phyloP scores from a whole-genome alignment of 129 eudicot species.

The Daucus carota region DH1_v3.0 NC_030382.2:41518501-41519000 shows the following conservation, averaged over 20 bases:
- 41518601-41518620: neutral
- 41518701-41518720: neutral
- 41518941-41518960: neutral
- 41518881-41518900: neutral
- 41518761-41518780: conserved; percentile 66
- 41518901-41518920: neutral
- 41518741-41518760: conserved; percentile 38
- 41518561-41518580: conserved; percentile 1
- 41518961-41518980: neutral
- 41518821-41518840: conserved; percentile 78
- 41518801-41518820: conserved; percentile 53
- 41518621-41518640: neutral
- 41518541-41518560: neutral
- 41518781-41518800: conserved; percentile 73
- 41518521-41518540: conserved; percentile 38
- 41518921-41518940: neutral
- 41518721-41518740: neutral
- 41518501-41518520: conserved; percentile 53
- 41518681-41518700: neutral
- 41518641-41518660: neutral
- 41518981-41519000: neutral
- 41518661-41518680: neutral
- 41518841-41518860: conserved; percentile 95
- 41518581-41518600: neutral
- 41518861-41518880: conserved; percentile 69